Evolutionary conservation across 495 filamentous ascomycete genomes (phyloP).

Genomic region (Durotheca rogersii): DNA sequence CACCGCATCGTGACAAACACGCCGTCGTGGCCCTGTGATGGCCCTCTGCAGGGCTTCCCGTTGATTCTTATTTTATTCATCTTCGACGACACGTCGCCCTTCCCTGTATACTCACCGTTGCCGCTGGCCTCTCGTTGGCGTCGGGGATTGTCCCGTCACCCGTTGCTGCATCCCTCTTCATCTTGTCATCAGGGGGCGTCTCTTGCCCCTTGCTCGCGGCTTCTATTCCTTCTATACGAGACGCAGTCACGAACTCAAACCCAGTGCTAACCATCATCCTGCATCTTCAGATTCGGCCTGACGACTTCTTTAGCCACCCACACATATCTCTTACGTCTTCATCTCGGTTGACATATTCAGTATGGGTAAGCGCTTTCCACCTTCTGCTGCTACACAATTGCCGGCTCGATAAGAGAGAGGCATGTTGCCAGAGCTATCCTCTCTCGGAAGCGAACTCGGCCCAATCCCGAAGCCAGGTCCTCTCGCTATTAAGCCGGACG

Average conservation of each 20-base stretch:
- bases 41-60: background rate
- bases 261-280: conserved; percentile 28
- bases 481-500: conserved; percentile 11
- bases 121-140: too few species aligned
- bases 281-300: conserved; percentile 23
- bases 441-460: conserved; percentile 18
- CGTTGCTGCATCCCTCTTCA: background rate
- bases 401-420: conserved; percentile 35
- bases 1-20: background rate
- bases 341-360: conserved; percentile 39
- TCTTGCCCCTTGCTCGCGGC: conserved; percentile 1
- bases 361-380: conserved; percentile 53
- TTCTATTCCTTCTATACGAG: background rate
- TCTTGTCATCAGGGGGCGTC: conserved; percentile 2
- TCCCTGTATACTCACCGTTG: too few species aligned
- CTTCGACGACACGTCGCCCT: background rate
- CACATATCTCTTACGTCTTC: conserved; percentile 30
- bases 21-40: background rate
- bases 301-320: conserved; percentile 30
- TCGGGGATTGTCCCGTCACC: background rate
- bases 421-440: conserved; percentile 32
- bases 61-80: background rate
- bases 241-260: background rate
- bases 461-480: background rate
- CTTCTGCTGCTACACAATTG: conserved; percentile 32